phyloP scores from a whole-genome alignment of 1,139 yeast genomes.

The Geotrichum klebahnii region DNA sequence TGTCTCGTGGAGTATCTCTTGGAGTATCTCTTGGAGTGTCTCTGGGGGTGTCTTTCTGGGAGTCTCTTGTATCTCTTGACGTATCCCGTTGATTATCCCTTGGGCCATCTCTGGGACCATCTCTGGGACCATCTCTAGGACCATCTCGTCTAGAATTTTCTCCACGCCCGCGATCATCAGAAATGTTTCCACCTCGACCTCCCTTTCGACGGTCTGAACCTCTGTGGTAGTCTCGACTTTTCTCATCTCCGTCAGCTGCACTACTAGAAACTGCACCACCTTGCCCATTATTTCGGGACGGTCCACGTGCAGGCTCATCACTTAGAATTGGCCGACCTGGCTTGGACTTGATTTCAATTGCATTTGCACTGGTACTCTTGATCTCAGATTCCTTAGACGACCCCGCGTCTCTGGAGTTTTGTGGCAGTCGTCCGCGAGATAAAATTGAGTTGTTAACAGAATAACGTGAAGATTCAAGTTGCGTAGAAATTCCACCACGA shows the following conservation, averaged over 20 bases:
- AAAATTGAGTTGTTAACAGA: neutral
- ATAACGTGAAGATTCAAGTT: slow-evolving; percentile 2
- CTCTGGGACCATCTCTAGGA: neutral
- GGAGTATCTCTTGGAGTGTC: neutral
- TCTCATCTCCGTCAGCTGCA: neutral
- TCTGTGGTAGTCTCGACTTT: slow-evolving; percentile 5
- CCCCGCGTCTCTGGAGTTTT: neutral
- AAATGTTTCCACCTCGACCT: neutral
- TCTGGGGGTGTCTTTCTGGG: neutral
- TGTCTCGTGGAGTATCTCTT: neutral
- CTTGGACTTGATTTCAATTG: slow-evolving; percentile 21
- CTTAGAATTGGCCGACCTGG: slow-evolving; percentile 9
- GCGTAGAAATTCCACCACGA: slow-evolving; percentile 8
- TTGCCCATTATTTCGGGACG: neutral
- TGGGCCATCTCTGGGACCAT: neutral
- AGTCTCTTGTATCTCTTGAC: neutral
- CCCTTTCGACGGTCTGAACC: neutral
- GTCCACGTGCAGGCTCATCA: slow-evolving; percentile 4
- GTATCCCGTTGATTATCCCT: neutral
- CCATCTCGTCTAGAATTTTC: neutral
- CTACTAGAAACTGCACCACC: neutral
- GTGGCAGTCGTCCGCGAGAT: slow-evolving; percentile 5
- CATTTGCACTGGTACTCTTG: slow-evolving; percentile 18
- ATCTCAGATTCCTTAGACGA: slow-evolving; percentile 3
- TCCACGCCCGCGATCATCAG: slow-evolving; percentile 10